phyloP scores from a whole-genome alignment of 1,284 basidiomycete genomes.

The Moniliella sp. region DNA sequence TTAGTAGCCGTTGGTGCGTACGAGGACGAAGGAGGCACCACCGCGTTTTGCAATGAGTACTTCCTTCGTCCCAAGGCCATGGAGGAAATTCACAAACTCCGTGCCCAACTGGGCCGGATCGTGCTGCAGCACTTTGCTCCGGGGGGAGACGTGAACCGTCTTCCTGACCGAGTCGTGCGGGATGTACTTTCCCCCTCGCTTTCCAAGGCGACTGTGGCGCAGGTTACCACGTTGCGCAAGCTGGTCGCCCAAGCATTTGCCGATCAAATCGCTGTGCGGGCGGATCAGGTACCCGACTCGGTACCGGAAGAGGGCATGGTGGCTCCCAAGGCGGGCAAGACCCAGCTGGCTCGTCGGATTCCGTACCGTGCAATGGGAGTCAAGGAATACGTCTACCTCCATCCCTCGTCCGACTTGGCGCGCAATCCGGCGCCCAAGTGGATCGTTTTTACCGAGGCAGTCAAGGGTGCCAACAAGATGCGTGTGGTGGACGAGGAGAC shows the following conservation, averaged over 20 bases:
- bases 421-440: conserved; percentile 59
- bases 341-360: conserved; percentile 54
- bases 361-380: conserved; percentile 66
- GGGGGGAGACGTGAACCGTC: too few species aligned
- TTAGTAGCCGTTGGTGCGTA: conserved; percentile 84
- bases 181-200: conserved; percentile 11
- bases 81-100: conserved; percentile 96
- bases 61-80: conserved; percentile 70
- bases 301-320: conserved; percentile 12
- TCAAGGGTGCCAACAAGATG: conserved; percentile 4
- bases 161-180: too few species aligned
- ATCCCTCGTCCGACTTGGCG: conserved; percentile 63
- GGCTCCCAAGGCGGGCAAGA: conserved; percentile 38
- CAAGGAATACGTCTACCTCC: conserved; percentile 67
- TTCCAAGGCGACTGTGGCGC: conserved; percentile 13
- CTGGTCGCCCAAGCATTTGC: conserved; percentile 73
- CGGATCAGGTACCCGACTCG: conserved; percentile 44
- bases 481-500: not conserved
- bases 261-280: conserved; percentile 80
- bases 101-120: conserved; percentile 45
- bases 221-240: conserved; percentile 78
- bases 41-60: conserved; percentile 60
- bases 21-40: conserved; percentile 60
- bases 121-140: too few species aligned
- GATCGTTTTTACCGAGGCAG: conserved; percentile 54